These are phyloP conservation scores for Phialocephala sp. DNA, from an alignment of 2,329 filamentous ascomycete species.

Conservation along the genomic window DNA sequence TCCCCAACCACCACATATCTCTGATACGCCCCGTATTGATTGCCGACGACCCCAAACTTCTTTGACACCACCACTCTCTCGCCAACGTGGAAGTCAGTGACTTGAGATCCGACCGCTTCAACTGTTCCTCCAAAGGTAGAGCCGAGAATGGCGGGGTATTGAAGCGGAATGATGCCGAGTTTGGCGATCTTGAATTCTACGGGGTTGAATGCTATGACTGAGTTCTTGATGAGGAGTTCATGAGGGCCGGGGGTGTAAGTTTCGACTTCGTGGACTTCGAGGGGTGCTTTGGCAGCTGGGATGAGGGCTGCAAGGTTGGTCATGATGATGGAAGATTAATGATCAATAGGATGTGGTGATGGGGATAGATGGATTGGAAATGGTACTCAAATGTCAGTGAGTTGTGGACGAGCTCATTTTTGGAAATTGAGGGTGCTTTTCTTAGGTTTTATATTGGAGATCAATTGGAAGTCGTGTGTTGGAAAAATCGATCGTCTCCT, in stretches of 20 bases:
- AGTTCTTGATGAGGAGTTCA: slow-evolving; percentile 43
- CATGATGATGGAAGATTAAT: slow-evolving; percentile 29
- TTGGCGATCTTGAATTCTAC: slow-evolving; percentile 45
- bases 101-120: slow-evolving; percentile 37
- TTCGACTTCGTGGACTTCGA: slow-evolving; percentile 44
- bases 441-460: not conserved
- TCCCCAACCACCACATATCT: slow-evolving; percentile 33
- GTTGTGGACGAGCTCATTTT: not conserved
- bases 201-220: slow-evolving; percentile 45
- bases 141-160: slow-evolving; percentile 42
- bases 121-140: slow-evolving; percentile 41
- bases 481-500: not conserved
- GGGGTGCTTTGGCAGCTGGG: slow-evolving; percentile 40
- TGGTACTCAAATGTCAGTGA: not conserved
- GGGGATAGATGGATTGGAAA: not conserved
- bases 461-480: not conserved
- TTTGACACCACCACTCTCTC: slow-evolving; percentile 37
- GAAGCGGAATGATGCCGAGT: slow-evolving; percentile 28
- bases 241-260: slow-evolving; percentile 39
- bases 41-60: slow-evolving; percentile 16
- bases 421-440: not conserved
- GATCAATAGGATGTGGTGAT: not conserved
- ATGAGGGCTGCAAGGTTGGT: slow-evolving; percentile 32
- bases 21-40: slow-evolving; percentile 34
- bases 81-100: slow-evolving; percentile 39